Evolutionary conservation across 768 basidiomycete genomes (phyloP).

Genomic region (Macrocybe gigantea): DNA sequence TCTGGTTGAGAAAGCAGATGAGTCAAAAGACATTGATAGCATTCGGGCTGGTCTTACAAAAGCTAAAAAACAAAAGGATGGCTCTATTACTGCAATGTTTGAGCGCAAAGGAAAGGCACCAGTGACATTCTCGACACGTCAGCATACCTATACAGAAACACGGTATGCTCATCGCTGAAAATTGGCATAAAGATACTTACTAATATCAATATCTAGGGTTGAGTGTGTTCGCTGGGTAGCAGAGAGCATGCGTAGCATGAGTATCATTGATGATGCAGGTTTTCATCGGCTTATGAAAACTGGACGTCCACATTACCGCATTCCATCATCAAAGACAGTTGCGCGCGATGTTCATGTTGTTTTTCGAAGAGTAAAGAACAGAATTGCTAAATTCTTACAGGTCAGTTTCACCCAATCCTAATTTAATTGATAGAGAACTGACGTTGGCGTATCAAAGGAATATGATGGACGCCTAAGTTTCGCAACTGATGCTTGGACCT

Average conservation of each 20-base stretch:
- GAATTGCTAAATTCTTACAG: constrained; percentile 20
- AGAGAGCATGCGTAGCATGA: constrained; percentile 21
- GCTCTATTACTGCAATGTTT: constrained; percentile 22
- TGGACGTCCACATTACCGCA: constrained; percentile 18
- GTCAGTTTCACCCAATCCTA: constrained; percentile 8
- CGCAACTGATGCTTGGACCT: constrained; percentile 28
- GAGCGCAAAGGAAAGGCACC: constrained; percentile 19
- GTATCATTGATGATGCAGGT: constrained; percentile 20
- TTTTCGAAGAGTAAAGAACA: constrained; percentile 10
- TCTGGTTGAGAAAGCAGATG: constrained; percentile 10
- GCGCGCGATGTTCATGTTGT: constrained; percentile 20
- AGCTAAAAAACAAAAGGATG: constrained; percentile 4
- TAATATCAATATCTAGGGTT: not conserved
- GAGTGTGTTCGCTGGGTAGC: constrained; percentile 18
- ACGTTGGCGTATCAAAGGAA: constrained; percentile 12
- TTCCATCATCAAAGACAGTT: constrained; percentile 23
- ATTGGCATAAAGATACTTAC: constrained; percentile 9
- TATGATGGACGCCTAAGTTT: constrained; percentile 24
- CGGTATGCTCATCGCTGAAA: constrained; percentile 2
- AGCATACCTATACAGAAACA: constrained; percentile 13
- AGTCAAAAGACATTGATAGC: constrained; percentile 3
- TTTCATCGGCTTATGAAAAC: constrained; percentile 24
- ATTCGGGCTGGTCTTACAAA: constrained; percentile 4
- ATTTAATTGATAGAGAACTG: not conserved
- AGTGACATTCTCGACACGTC: constrained; percentile 21